phyloP scores from a whole-genome alignment of 176 grass and related monocot species.

The Metroxylon sagu region DNA sequence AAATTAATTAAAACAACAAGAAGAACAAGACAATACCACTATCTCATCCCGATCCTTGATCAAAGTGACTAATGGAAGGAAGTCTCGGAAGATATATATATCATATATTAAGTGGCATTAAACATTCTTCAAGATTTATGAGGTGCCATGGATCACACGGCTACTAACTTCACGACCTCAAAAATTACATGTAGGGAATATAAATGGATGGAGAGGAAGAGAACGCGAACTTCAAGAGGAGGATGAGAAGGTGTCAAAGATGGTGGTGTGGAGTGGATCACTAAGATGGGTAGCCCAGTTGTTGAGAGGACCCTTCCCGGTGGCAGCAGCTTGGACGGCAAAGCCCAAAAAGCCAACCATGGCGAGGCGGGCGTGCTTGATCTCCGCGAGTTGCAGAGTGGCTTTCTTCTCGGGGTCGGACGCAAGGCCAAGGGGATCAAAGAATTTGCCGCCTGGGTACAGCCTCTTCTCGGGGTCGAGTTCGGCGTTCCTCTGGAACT shows the following conservation, averaged over 20 bases:
- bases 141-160: too few species aligned
- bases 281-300: conserved; percentile 99
- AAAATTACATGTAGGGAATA: too few species aligned
- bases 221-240: conserved; percentile 27
- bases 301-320: conserved; percentile 96
- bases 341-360: conserved; percentile 94
- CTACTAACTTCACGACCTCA: too few species aligned
- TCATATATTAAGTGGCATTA: too few species aligned
- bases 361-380: conserved; percentile 99
- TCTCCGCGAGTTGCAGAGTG: conserved; percentile 80
- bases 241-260: conserved; percentile 77
- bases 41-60: too few species aligned
- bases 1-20: too few species aligned
- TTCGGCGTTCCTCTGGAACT: conserved; percentile 98
- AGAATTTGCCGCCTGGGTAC: conserved; percentile 79
- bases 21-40: too few species aligned
- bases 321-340: conserved; percentile 91
- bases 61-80: too few species aligned
- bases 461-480: conserved; percentile 88
- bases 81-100: too few species aligned
- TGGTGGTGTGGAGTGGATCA: conserved; percentile 99
- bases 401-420: conserved; percentile 90
- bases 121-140: too few species aligned
- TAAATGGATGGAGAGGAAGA: too few species aligned
- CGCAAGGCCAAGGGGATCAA: conserved; percentile 83